Conservation (phyloP, 495 filamentous ascomycete genomes). For the Penicillium crystallinum region DNA sequence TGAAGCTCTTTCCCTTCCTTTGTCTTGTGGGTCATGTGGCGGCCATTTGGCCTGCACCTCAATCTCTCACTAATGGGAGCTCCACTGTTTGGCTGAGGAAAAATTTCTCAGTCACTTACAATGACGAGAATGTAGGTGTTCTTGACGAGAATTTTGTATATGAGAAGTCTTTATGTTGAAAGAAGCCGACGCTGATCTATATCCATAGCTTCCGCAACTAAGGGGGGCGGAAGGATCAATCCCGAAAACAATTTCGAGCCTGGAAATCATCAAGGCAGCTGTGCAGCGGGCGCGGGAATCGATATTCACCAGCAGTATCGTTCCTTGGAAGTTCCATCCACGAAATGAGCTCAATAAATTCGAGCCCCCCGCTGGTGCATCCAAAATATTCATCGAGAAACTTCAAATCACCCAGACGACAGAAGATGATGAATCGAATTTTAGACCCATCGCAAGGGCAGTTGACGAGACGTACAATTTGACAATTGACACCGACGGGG, state of each 20-base stretch:
- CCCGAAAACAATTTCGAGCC: background rate
- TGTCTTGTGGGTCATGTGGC: background rate
- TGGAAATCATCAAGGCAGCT: background rate
- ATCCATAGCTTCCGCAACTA: background rate
- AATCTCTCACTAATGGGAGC: background rate
- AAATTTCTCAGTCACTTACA: background rate
- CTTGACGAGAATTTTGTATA: background rate
- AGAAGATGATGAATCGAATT: background rate
- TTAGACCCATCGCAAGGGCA: background rate
- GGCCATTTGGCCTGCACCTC: background rate
- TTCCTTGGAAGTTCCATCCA: background rate
- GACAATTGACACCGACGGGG: background rate
- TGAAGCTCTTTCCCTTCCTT: background rate
- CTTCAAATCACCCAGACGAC: background rate
- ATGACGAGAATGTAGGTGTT: background rate
- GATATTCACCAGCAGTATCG: background rate
- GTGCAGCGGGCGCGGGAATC: background rate
- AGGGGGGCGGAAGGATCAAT: background rate
- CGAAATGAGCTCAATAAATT: background rate
- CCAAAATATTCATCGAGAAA: background rate
- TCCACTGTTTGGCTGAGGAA: background rate
- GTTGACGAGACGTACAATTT: background rate
- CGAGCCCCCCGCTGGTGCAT: background rate
- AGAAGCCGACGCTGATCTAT: background rate
- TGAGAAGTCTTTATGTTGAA: background rate